A percentile compares a stretch with the other conserved stretches of the same genome.
Conservation (phyloP, 2,329 filamentous ascomycete species). For the Diplodia seriata region DNA sequence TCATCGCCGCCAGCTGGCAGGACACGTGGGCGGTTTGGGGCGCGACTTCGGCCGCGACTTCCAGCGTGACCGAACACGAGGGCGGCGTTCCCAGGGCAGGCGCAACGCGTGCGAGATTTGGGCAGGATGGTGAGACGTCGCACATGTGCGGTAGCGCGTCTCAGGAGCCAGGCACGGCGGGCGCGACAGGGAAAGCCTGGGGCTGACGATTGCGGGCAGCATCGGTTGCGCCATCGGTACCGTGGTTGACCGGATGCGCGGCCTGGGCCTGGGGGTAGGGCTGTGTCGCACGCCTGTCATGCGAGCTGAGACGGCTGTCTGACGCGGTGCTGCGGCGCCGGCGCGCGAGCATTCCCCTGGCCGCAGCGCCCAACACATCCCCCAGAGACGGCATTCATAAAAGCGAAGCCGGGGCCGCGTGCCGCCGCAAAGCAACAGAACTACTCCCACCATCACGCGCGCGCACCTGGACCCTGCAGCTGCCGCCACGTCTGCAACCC, state of each 20-base stretch:
- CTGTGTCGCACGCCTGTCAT: conserved; percentile 25
- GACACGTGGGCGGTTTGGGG: not conserved
- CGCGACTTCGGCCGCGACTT: not conserved
- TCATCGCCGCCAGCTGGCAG: conserved; percentile 24
- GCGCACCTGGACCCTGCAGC: conserved; percentile 24
- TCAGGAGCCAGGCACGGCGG: not conserved
- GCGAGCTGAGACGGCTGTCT: conserved; percentile 22
- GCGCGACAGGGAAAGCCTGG: conserved; percentile 5
- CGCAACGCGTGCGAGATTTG: conserved; percentile 10
- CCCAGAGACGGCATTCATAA: conserved; percentile 8
- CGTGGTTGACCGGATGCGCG: not conserved
- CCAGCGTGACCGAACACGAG: not conserved
- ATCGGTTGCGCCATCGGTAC: conserved; percentile 12
- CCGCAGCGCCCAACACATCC: conserved; percentile 7
- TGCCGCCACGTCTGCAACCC: conserved; percentile 3
- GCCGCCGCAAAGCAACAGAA: not conserved
- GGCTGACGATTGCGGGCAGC: not conserved
- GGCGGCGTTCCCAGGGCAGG: not conserved
- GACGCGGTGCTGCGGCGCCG: conserved; percentile 19
- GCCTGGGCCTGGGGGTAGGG: not conserved
- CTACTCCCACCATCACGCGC: conserved; percentile 2
- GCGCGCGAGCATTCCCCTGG: conserved; percentile 25
- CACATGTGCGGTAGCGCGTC: conserved; percentile 23
- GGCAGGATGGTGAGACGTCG: conserved; percentile 28
- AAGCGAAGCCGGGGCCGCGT: not conserved